Conservation (phyloP, 495 filamentous ascomycete species). For the Rostrohypoxylon terebratum region DNA sequence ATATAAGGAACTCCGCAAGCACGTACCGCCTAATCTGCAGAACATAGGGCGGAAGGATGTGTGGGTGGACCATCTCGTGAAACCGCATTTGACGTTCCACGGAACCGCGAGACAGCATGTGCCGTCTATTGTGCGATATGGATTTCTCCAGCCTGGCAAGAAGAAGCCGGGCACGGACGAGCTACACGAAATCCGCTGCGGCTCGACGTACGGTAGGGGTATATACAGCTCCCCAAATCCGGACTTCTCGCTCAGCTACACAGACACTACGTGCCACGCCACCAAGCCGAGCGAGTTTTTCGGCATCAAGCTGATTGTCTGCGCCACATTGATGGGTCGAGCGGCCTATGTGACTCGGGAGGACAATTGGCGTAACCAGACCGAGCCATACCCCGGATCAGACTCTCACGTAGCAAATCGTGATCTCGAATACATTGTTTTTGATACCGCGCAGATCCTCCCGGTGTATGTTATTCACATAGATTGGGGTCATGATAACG, state of each 20-base stretch:
- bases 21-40: slow-evolving; percentile 33
- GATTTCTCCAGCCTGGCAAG: slow-evolving; percentile 55
- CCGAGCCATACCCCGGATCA: slow-evolving; percentile 37
- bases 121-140: slow-evolving; percentile 58
- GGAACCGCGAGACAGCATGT: slow-evolving; percentile 52
- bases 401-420: slow-evolving; percentile 52
- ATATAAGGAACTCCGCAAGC: slow-evolving; percentile 6
- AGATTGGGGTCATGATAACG: slow-evolving; percentile 48
- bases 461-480: slow-evolving; percentile 59
- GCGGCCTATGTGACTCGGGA: slow-evolving; percentile 38
- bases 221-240: slow-evolving; percentile 54
- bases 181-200: slow-evolving; percentile 46
- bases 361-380: slow-evolving; percentile 39
- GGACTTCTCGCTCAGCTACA: slow-evolving; percentile 51
- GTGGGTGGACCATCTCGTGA: slow-evolving; percentile 48
- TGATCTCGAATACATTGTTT: slow-evolving; percentile 56
- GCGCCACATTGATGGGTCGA: slow-evolving; percentile 55
- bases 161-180: slow-evolving; percentile 39
- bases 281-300: slow-evolving; percentile 45
- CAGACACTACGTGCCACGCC: slow-evolving; percentile 24
- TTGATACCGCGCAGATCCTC: slow-evolving; percentile 55
- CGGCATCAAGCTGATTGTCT: slow-evolving; percentile 56
- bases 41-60: slow-evolving; percentile 45
- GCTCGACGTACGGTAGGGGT: slow-evolving; percentile 53
- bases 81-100: slow-evolving; percentile 55